These are phyloP conservation scores for Oryza coarctata DNA, from an alignment of 176 grass and related monocot species.

Conservation along the genomic window DNA sequence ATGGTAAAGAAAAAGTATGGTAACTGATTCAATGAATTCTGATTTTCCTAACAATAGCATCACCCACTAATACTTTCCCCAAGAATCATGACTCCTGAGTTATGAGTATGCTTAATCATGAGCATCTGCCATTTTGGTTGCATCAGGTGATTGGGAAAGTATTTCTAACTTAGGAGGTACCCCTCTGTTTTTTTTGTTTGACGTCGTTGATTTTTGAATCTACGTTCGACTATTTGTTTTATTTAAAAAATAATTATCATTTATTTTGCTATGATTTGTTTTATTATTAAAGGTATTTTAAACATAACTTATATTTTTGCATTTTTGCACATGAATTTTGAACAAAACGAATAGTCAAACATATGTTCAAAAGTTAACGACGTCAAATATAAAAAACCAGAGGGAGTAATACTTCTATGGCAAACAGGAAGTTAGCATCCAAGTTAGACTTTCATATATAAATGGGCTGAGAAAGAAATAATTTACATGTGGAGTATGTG, in stretches of 20 bases:
- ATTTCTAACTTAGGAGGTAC: background rate
- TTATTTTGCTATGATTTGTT: too few relatives aligned
- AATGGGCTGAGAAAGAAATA: background rate
- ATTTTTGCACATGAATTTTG: too few relatives aligned
- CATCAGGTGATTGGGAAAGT: background rate
- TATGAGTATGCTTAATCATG: background rate
- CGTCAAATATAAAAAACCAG: too few relatives aligned
- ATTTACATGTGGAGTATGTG: background rate
- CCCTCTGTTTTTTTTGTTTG: too few relatives aligned
- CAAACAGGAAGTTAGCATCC: background rate
- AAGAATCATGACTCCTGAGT: background rate
- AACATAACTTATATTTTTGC: too few relatives aligned
- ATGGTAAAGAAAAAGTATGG: background rate
- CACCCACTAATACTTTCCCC: background rate
- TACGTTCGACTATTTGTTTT: too few relatives aligned
- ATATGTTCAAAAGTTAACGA: too few relatives aligned
- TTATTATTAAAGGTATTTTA: too few relatives aligned
- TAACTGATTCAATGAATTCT: background rate
- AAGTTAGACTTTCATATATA: background rate
- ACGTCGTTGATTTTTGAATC: too few relatives aligned
- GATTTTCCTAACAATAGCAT: background rate
- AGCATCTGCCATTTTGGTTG: background rate
- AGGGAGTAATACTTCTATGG: background rate
- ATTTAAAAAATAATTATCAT: too few relatives aligned
- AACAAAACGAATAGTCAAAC: too few relatives aligned